phyloP scores from a whole-genome alignment of 163 green algal genomes.

The Scenedesmus sp. region DNA sequence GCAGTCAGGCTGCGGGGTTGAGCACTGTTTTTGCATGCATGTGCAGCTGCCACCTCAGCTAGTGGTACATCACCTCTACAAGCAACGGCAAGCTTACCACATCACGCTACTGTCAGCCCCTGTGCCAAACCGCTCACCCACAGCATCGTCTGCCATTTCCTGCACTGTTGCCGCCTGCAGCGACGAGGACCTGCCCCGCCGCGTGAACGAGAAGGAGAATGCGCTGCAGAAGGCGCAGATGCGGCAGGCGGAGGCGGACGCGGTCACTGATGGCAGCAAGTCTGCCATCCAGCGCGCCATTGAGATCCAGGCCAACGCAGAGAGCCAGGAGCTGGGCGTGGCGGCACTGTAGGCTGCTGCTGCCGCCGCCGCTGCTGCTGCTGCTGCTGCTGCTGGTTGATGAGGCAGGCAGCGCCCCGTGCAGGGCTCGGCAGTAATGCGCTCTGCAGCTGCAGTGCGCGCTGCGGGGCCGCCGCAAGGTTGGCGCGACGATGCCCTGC shows the following conservation, averaged over 20 bases:
- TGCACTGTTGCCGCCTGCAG: not conserved
- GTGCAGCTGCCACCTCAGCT: no score
- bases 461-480: not conserved
- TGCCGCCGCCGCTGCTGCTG: not conserved
- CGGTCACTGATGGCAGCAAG: constrained; percentile 38
- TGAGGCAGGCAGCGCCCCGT: not conserved
- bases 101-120: no score
- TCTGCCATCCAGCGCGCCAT: constrained; percentile 49
- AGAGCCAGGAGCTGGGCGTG: constrained; percentile 49
- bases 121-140: no score
- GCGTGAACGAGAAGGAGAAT: constrained; percentile 47
- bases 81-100: no score
- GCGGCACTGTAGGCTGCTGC: constrained; percentile 40
- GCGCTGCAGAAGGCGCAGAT: constrained; percentile 23
- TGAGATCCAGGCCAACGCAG: constrained; percentile 50
- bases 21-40: no score
- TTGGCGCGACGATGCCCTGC: no score
- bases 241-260: not conserved
- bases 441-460: not conserved
- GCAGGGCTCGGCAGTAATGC: not conserved
- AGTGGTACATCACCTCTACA: no score
- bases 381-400: not conserved
- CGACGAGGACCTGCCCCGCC: constrained; percentile 50
- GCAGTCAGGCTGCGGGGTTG: no score
- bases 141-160: no score